These are phyloP conservation scores for Takakia lepidozioides DNA, from an alignment of 225 moss, liverwort and hornwort genomes.

Conservation along the genomic window DNA sequence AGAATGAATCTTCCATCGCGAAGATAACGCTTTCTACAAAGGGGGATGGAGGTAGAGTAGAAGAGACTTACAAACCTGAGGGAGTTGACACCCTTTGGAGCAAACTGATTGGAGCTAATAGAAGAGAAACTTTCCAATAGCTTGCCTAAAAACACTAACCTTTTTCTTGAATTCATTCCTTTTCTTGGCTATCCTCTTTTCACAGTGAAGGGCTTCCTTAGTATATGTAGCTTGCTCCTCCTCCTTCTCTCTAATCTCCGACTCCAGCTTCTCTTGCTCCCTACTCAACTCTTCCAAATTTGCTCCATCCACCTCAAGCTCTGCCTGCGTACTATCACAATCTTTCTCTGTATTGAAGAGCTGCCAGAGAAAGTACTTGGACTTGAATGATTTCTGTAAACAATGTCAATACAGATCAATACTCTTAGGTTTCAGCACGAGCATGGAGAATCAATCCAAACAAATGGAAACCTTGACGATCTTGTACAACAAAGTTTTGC, in stretches of 20 bases:
- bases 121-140: too few species aligned
- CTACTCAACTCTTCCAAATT: constrained; percentile 60
- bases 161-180: constrained; percentile 88
- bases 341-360: constrained; percentile 81
- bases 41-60: too few species aligned
- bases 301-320: constrained; percentile 66
- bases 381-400: constrained; percentile 87
- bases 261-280: constrained; percentile 74
- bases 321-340: constrained; percentile 53
- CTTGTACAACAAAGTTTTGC: too few species aligned
- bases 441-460: too few species aligned
- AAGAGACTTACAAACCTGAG: too few species aligned
- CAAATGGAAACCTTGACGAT: too few species aligned
- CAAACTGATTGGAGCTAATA: too few species aligned
- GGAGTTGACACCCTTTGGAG: too few species aligned
- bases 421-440: too few species aligned
- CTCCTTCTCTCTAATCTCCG: constrained; percentile 64
- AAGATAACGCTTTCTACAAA: too few species aligned
- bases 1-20: too few species aligned
- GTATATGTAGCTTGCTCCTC: constrained; percentile 75
- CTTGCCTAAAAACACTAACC: constrained; percentile 47
- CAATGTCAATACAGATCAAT: too few species aligned
- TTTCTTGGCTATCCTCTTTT: constrained; percentile 73
- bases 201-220: constrained; percentile 67
- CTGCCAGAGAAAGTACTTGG: constrained; percentile 87